Percentiles rank a stretch among this genome's conserved stretches.
Conservation (phyloP, 2,329 filamentous ascomycete species). For the Neonectria magnoliae region DNA sequence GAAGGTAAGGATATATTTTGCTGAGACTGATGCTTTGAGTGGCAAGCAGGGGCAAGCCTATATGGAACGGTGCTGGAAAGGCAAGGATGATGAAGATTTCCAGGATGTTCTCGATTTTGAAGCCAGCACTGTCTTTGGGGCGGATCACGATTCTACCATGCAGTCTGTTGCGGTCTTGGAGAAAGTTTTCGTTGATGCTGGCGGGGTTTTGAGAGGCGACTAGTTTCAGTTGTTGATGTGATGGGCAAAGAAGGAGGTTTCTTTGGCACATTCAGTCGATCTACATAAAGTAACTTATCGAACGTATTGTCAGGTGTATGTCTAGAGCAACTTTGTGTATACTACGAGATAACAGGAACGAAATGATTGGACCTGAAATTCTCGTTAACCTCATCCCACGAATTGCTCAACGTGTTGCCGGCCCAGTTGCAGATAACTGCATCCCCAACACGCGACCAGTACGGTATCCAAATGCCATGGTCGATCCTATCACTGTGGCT, state of each 20-base stretch:
- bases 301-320: no score
- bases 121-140: slow-evolving; percentile 10
- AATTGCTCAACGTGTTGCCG: neutral
- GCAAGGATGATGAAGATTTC: slow-evolving; percentile 4
- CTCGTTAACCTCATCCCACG: neutral
- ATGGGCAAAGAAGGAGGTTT: no score
- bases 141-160: slow-evolving; percentile 30
- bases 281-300: no score
- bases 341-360: neutral
- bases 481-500: neutral
- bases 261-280: neutral
- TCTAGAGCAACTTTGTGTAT: no score
- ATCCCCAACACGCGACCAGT: neutral
- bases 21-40: slow-evolving; percentile 27
- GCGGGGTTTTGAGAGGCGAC: neutral
- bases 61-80: slow-evolving; percentile 30
- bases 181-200: slow-evolving; percentile 20
- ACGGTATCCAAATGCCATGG: neutral
- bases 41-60: slow-evolving; percentile 31
- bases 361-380: neutral
- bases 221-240: neutral
- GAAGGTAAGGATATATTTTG: slow-evolving; percentile 26
- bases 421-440: neutral
- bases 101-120: slow-evolving; percentile 27
- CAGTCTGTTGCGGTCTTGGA: slow-evolving; percentile 20